A percentile compares a stretch with the other conserved stretches of the same genome.
Evolutionary conservation across 495 filamentous ascomycete species (phyloP).

Genomic region (Saxophila tyrrhenica): DNA sequence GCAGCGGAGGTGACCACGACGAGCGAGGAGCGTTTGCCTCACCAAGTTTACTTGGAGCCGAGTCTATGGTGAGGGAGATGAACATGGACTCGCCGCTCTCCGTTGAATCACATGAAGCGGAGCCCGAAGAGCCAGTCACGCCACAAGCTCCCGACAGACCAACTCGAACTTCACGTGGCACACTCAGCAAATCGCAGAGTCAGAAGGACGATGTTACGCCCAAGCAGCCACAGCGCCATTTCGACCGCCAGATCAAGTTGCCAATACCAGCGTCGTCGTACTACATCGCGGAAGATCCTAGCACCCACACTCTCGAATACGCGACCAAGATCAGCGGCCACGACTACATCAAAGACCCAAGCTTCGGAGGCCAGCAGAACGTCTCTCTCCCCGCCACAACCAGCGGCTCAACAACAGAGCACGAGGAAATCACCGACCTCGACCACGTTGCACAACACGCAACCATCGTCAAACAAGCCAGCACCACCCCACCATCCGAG

Average conservation of each 20-base stretch:
- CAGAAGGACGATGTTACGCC: conserved; percentile 15
- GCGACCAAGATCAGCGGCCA: conserved; percentile 24
- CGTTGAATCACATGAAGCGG: conserved; percentile 18
- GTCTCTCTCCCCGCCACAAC: conserved; percentile 13
- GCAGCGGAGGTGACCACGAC: conserved; percentile 1
- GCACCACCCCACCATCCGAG: not conserved
- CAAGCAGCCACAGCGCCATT: conserved; percentile 20
- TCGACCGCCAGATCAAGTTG: conserved; percentile 28
- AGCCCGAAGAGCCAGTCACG: conserved; percentile 24
- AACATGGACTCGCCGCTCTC: conserved; percentile 49
- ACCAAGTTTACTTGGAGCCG: conserved; percentile 53
- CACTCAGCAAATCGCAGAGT: not conserved
- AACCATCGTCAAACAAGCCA: not conserved
- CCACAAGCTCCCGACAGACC: conserved; percentile 28
- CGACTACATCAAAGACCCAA: conserved; percentile 20
- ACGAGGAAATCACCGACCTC: not conserved
- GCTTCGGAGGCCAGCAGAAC: not conserved
- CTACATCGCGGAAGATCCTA: conserved; percentile 25
- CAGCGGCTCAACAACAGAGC: conserved; percentile 1
- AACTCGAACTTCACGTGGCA: conserved; percentile 1
- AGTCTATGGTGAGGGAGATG: conserved; percentile 54
- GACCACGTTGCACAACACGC: not conserved
- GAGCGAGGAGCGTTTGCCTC: conserved; percentile 10
- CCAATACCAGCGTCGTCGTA: conserved; percentile 29
- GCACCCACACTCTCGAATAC: conserved; percentile 29